These are phyloP conservation scores for Lecanicillium sp. DNA, from an alignment of 2,329 filamentous ascomycete species.

Conservation along the genomic window DNA sequence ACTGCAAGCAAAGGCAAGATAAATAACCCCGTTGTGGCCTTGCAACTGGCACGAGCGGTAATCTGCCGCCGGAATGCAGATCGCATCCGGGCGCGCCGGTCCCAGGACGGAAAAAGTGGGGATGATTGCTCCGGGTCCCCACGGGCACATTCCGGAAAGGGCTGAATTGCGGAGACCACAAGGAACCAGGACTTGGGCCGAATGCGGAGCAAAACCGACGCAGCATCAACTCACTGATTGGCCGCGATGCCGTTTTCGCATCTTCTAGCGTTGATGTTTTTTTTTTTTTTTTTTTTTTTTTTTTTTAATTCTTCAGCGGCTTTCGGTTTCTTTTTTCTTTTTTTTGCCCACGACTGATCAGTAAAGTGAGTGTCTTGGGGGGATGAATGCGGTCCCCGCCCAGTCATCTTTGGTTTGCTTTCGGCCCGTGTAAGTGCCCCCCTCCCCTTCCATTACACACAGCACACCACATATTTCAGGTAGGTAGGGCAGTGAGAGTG, in stretches of 20 bases:
- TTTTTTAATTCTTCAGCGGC: no score
- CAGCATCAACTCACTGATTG: neutral
- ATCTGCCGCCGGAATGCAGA: constrained; percentile 11
- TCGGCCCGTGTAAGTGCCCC: neutral
- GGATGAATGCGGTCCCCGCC: no score
- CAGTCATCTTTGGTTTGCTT: neutral
- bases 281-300: neutral
- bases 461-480: no score
- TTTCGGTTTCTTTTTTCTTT: neutral
- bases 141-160: constrained; percentile 2
- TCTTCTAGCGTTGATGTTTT: neutral
- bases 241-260: neutral
- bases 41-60: neutral
- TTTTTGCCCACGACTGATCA: neutral
- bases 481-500: no score
- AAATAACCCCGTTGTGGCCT: neutral
- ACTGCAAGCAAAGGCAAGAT: neutral
- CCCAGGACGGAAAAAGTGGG: neutral
- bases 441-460: neutral
- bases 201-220: no score
- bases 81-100: neutral
- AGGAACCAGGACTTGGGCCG: no score
- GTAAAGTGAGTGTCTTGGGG: neutral
- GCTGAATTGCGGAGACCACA: no score
- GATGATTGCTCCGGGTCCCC: no score